Evolutionary conservation across 2,329 filamentous ascomycete species (phyloP).

Genomic region (Colletotrichum sojae): DNA sequence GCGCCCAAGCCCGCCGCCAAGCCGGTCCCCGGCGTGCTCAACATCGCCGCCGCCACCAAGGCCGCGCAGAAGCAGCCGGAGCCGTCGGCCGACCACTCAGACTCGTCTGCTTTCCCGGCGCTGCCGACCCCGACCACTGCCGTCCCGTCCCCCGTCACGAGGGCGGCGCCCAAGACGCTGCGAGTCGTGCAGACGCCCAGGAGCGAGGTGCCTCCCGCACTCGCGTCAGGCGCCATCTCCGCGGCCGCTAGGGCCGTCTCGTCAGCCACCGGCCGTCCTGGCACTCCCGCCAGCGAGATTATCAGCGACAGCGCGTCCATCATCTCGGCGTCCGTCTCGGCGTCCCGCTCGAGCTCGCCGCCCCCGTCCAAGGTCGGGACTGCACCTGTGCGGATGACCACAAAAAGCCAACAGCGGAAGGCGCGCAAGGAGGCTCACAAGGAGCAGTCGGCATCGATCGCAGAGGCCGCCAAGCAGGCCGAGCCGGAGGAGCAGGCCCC

Average conservation of each 20-base stretch:
- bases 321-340: constrained; percentile 78
- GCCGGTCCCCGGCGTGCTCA: constrained; percentile 58
- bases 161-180: constrained; percentile 74
- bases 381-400: constrained; percentile 77
- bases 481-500: constrained; percentile 76
- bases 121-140: constrained; percentile 63
- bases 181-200: constrained; percentile 79
- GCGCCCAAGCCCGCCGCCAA: constrained; percentile 42
- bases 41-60: constrained; percentile 66
- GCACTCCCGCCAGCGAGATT: constrained; percentile 80
- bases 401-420: constrained; percentile 85
- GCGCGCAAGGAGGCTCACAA: constrained; percentile 78
- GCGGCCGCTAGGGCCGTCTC: constrained; percentile 58
- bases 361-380: constrained; percentile 75
- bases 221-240: constrained; percentile 39
- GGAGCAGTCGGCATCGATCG: constrained; percentile 71
- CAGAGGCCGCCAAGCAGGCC: constrained; percentile 63
- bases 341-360: constrained; percentile 79
- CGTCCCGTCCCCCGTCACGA: constrained; percentile 64
- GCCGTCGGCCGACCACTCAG: constrained; percentile 50
- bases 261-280: constrained; percentile 68
- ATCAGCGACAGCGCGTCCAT: constrained; percentile 84
- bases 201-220: constrained; percentile 65
- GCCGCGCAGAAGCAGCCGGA: constrained; percentile 49
- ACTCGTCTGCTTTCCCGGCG: constrained; percentile 64